Percentiles rank a stretch among this genome's conserved stretches.
Conservation (phyloP, 768 basidiomycete genomes). For the Rhodotorula graminis region DNA sequence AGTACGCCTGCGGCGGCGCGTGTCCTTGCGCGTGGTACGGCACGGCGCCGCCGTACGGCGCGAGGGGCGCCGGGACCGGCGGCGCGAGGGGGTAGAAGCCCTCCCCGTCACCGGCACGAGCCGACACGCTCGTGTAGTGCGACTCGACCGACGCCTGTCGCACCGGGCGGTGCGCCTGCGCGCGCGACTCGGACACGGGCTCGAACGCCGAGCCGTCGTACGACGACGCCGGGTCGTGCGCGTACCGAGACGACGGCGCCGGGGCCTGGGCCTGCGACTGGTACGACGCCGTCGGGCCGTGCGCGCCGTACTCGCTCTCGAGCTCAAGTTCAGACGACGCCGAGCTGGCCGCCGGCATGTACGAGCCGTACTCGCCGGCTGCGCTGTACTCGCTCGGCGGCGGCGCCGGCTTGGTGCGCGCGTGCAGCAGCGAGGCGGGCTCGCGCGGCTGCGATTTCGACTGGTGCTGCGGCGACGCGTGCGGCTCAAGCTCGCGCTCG, state of each 20-base stretch:
- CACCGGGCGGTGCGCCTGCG: background rate
- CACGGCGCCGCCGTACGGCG: background rate
- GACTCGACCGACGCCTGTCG: background rate
- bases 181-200: background rate
- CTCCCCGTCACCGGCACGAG: too few species aligned
- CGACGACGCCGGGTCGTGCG: background rate
- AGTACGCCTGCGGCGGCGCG: too few species aligned
- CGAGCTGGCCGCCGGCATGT: background rate
- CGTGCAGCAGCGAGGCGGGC: background rate
- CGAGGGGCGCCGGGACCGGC: background rate
- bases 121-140: background rate
- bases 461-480: background rate
- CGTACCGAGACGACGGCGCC: too few species aligned
- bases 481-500: background rate
- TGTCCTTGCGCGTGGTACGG: background rate
- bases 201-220: background rate
- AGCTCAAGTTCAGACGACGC: background rate
- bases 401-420: background rate
- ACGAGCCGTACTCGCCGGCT: conserved; percentile 14
- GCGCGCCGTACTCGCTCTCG: background rate
- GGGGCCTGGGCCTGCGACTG: background rate
- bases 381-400: conserved; percentile 16
- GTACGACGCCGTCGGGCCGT: conserved; percentile 1
- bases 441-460: too few species aligned
- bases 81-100: background rate